Conservation (phyloP, 148 eudicot species). For the Amaranthus hypochondriacus region DNA sequence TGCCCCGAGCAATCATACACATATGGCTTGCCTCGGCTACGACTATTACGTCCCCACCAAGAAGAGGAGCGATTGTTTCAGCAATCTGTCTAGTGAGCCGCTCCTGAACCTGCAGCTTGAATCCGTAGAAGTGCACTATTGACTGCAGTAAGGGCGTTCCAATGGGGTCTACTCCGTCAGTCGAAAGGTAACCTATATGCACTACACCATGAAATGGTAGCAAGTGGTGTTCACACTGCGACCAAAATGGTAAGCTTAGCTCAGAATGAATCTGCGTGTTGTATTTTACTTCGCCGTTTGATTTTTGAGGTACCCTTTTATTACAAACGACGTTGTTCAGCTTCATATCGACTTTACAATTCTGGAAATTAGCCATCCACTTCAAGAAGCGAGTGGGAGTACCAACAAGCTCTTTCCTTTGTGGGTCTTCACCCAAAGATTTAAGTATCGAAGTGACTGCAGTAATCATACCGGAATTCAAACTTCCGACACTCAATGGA, state of each 20-base stretch:
- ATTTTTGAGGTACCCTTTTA: slow-evolving; percentile 24
- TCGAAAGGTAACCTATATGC: slow-evolving; percentile 61
- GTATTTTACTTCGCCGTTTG: slow-evolving; percentile 26
- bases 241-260: slow-evolving; percentile 70
- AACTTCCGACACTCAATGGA: not conserved
- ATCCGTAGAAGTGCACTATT: slow-evolving; percentile 76
- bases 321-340: slow-evolving; percentile 30
- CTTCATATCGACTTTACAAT: slow-evolving; percentile 53
- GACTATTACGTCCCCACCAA: slow-evolving; percentile 81
- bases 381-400: slow-evolving; percentile 66
- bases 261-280: slow-evolving; percentile 37
- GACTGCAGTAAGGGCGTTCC: slow-evolving; percentile 56
- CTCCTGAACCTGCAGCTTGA: slow-evolving; percentile 95
- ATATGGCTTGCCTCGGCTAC: slow-evolving; percentile 89
- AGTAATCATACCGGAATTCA: slow-evolving; percentile 31
- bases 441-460: slow-evolving; percentile 59
- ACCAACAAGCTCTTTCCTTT: slow-evolving; percentile 63
- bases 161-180: slow-evolving; percentile 33
- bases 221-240: slow-evolving; percentile 92
- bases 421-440: slow-evolving; percentile 79
- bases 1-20: slow-evolving; percentile 93
- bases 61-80: slow-evolving; percentile 59
- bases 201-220: slow-evolving; percentile 94
- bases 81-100: slow-evolving; percentile 89
- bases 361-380: slow-evolving; percentile 71